A percentile compares a stretch with the other conserved stretches of the same genome.
These are phyloP conservation scores for Termitomyces sp. DNA, from an alignment of 768 basidiomycete species.

Conservation along the genomic window DNA sequence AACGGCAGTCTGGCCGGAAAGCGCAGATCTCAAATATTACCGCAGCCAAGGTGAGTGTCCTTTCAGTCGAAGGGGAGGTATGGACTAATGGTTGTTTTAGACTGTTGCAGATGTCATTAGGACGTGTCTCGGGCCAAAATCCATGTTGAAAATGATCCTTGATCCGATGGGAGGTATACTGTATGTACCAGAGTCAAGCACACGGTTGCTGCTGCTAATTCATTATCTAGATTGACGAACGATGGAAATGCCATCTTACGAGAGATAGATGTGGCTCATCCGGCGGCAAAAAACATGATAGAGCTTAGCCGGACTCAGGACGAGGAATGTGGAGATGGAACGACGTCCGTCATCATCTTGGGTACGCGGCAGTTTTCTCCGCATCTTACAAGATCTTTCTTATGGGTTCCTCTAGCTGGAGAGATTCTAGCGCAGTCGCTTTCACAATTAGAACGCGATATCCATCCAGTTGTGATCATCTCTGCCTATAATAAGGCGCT, in stretches of 20 bases:
- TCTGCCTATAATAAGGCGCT: slow-evolving; percentile 96
- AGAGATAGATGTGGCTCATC: slow-evolving; percentile 98
- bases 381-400: neutral
- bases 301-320: slow-evolving; percentile 97
- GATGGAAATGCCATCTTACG: slow-evolving; percentile 99
- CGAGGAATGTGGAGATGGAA: slow-evolving; percentile 98
- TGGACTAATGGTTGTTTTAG: slow-evolving; percentile 30
- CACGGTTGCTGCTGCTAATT: neutral
- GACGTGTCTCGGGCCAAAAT: slow-evolving; percentile 94
- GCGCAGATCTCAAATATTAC: slow-evolving; percentile 97
- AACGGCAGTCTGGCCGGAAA: slow-evolving; percentile 90
- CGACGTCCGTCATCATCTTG: slow-evolving; percentile 96
- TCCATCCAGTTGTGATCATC: slow-evolving; percentile 99
- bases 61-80: neutral
- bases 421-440: slow-evolving; percentile 96
- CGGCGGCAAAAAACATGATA: slow-evolving; percentile 99
- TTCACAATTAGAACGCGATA: slow-evolving; percentile 89
- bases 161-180: slow-evolving; percentile 99
- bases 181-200: slow-evolving; percentile 37
- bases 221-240: slow-evolving; percentile 71
- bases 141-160: slow-evolving; percentile 99
- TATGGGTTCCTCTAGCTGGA: slow-evolving; percentile 46
- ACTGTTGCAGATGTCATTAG: slow-evolving; percentile 97
- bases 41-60: slow-evolving; percentile 78
- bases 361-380: slow-evolving; percentile 40